Conservation (phyloP, 73 alveolate genomes). For the Strombidium stylifer region DNA sequence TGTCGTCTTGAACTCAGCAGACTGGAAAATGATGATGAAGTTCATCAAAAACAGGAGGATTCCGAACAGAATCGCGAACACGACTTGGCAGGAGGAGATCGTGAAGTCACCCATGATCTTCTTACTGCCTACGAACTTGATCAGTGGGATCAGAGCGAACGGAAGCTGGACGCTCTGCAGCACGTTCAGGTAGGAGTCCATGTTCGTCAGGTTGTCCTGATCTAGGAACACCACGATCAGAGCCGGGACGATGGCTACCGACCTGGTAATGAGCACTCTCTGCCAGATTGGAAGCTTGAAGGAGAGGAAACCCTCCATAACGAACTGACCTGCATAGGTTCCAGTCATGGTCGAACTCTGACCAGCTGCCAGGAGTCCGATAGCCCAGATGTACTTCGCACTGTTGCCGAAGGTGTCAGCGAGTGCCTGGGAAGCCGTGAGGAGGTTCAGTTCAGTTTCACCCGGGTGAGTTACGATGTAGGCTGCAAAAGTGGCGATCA, state of each 20-base stretch:
- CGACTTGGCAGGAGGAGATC: background rate
- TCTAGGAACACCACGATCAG: constrained; percentile 54
- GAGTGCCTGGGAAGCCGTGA: constrained; percentile 51
- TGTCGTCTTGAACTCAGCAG: no score
- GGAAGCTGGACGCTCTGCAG: constrained; percentile 68
- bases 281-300: constrained; percentile 56
- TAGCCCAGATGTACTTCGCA: constrained; percentile 61
- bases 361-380: constrained; percentile 86
- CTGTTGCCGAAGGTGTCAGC: constrained; percentile 59
- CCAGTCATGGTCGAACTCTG: constrained; percentile 86
- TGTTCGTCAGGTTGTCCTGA: constrained; percentile 21
- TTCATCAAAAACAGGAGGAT: no score
- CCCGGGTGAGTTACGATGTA: constrained; percentile 36
- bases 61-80: constrained; percentile 13
- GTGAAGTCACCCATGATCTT: constrained; percentile 61
- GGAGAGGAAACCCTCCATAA: constrained; percentile 70
- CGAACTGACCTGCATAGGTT: constrained; percentile 78
- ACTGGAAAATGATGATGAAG: no score
- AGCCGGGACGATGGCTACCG: constrained; percentile 71
- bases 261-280: constrained; percentile 64
- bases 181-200: constrained; percentile 51
- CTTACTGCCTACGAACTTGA: constrained; percentile 56
- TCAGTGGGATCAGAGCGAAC: constrained; percentile 71
- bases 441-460: constrained; percentile 29
- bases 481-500: constrained; percentile 69